Evolutionary conservation across 2,329 filamentous ascomycete genomes (phyloP).

Genomic region (Colletotrichum graminicola): DNA sequence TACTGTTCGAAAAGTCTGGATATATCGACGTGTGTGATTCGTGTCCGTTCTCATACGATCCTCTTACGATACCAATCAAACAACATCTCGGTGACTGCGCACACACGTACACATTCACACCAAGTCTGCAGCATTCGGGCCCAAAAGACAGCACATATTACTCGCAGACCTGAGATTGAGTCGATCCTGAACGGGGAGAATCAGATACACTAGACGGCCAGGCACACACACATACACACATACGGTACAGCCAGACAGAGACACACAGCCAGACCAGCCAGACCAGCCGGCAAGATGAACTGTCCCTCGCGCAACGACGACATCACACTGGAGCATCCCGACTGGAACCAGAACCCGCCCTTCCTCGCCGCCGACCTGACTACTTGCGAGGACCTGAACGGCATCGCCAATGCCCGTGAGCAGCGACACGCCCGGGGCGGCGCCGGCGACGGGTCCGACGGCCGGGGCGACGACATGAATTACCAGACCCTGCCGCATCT

Average conservation of each 20-base stretch:
- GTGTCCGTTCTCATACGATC: slow-evolving; percentile 10
- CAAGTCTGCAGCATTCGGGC: neutral
- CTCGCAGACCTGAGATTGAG: neutral
- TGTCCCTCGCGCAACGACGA: slow-evolving; percentile 68
- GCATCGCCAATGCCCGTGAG: slow-evolving; percentile 64
- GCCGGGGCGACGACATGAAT: slow-evolving; percentile 39
- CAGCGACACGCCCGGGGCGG: slow-evolving; percentile 54
- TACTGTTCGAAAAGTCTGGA: neutral
- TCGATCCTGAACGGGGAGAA: neutral
- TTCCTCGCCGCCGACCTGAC: slow-evolving; percentile 62
- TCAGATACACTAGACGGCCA: too few relatives aligned
- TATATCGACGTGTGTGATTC: slow-evolving; percentile 15
- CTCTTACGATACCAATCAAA: slow-evolving; percentile 7
- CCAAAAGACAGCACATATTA: neutral
- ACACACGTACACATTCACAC: neutral
- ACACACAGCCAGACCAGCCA: neutral
- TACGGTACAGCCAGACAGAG: neutral
- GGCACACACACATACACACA: too few relatives aligned
- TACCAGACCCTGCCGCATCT: slow-evolving; percentile 39
- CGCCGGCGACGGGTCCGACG: slow-evolving; percentile 44
- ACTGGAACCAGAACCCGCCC: slow-evolving; percentile 67
- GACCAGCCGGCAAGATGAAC: slow-evolving; percentile 57
- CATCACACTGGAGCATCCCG: slow-evolving; percentile 58
- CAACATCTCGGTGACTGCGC: neutral
- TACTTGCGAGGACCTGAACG: slow-evolving; percentile 67